Evolutionary conservation across 2,329 filamentous ascomycete genomes (phyloP).

Genomic region (Talaromyces islandicus): DNA sequence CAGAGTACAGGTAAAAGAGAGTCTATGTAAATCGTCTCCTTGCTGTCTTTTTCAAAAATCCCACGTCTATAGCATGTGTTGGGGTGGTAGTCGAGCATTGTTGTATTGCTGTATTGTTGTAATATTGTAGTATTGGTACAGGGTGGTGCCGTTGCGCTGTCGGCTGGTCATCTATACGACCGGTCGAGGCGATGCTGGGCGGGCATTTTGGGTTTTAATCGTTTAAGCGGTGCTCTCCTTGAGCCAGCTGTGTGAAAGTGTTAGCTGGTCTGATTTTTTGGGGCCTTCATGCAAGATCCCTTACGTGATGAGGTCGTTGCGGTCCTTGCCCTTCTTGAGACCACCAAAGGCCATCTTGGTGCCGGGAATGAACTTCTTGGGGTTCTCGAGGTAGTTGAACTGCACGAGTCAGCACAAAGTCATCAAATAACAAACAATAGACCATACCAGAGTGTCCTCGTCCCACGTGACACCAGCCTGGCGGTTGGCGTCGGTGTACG

Average conservation of each 20-base stretch:
- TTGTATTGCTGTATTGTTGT: too few relatives aligned
- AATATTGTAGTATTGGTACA: conserved; percentile 33
- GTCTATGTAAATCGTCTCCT: conserved; percentile 2
- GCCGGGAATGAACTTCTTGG: conserved; percentile 99
- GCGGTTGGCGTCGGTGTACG: conserved; percentile 99
- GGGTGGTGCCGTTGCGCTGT: conserved; percentile 13
- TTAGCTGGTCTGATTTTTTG: conserved; percentile 8
- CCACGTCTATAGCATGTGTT: conserved; percentile 19
- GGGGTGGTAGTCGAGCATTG: conserved; percentile 11
- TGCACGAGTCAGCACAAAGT: conserved; percentile 30
- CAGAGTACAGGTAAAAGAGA: conserved; percentile 14
- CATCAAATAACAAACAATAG: background rate
- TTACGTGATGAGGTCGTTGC: conserved; percentile 97
- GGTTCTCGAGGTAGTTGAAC: conserved; percentile 99
- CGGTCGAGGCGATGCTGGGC: conserved; percentile 5
- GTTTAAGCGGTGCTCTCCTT: conserved; percentile 33
- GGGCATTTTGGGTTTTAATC: conserved; percentile 9
- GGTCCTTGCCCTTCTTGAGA: conserved; percentile 99
- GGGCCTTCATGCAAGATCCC: too few relatives aligned
- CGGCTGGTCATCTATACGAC: conserved; percentile 4
- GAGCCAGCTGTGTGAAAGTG: conserved; percentile 29
- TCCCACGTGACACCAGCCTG: conserved; percentile 86
- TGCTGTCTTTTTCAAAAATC: conserved; percentile 9
- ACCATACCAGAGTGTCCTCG: conserved; percentile 68
- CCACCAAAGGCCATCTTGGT: conserved; percentile 99